A percentile compares a stretch with the other conserved stretches of the same genome.
phyloP scores from a whole-genome alignment of 1,284 basidiomycete genomes.

The Thecaphora thlaspeos region DNA sequence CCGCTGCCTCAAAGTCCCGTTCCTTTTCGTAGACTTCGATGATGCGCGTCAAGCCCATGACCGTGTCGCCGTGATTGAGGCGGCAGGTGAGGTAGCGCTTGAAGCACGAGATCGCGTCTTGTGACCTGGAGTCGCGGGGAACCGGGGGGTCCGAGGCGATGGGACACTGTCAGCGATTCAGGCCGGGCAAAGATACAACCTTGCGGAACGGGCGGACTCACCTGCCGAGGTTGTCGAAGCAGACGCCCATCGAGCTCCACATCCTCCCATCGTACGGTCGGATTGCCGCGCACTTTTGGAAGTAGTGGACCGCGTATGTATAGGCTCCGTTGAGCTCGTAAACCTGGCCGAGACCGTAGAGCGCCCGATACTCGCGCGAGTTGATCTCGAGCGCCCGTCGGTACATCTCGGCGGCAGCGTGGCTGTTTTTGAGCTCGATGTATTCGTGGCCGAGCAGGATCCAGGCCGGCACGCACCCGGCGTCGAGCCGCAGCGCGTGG shows the following conservation, averaged over 20 bases:
- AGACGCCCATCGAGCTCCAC: slow-evolving; percentile 91
- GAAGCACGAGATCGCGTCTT: slow-evolving; percentile 51
- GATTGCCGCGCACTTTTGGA: slow-evolving; percentile 89
- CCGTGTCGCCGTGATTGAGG: slow-evolving; percentile 46
- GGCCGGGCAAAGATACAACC: no score
- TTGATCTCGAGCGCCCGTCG: slow-evolving; percentile 92
- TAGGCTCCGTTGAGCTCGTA: slow-evolving; percentile 97
- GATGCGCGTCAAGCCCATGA: slow-evolving; percentile 45
- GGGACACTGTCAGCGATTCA: no score
- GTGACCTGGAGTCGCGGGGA: slow-evolving; percentile 12
- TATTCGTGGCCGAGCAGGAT: slow-evolving; percentile 99
- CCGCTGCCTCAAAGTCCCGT: slow-evolving; percentile 34
- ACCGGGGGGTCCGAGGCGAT: no score
- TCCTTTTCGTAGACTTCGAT: slow-evolving; percentile 50
- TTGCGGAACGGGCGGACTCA: no score
- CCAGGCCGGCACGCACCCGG: slow-evolving; percentile 94
- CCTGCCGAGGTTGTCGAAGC: slow-evolving; percentile 79
- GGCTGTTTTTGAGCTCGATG: slow-evolving; percentile 97
- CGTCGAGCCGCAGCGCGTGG: slow-evolving; percentile 87
- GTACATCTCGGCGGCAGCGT: slow-evolving; percentile 97
- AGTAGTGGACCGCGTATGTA: slow-evolving; percentile 92
- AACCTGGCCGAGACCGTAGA: slow-evolving; percentile 97
- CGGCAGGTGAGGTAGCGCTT: slow-evolving; percentile 53
- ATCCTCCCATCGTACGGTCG: slow-evolving; percentile 91
- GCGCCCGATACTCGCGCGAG: slow-evolving; percentile 84